Evolutionary conservation across 139 green algal species (phyloP), one percentile per base, ranked within the genome.

Genomic region (Edaphochlamys debaryana): DNA sequence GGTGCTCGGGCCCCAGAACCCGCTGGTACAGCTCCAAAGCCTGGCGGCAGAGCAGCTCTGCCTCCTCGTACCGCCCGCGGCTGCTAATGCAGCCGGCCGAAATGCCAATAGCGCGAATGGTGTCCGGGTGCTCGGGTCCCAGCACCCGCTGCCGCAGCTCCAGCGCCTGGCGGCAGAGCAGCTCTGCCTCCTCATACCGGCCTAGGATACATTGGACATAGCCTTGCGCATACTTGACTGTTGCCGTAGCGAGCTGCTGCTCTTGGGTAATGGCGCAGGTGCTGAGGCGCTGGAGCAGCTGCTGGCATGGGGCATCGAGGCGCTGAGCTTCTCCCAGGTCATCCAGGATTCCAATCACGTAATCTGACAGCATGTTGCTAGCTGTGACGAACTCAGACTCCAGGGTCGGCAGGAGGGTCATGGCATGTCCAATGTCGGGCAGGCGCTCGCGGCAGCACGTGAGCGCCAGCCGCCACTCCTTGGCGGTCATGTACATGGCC

Each of bases 1-100:
- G 79, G 56, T 85, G 79, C 68, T 85, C 79, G 4, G 25, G 29
- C 0, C 79, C 79, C 52, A 85, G 52, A 68, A 71, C 52, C 4
- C 25, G 50, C 22, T 19, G 63, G 1, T 67, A 25, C 25, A 34
- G 45, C 52, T 79, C 79, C 68, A 85, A 30, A 4, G 29, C 79
- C 27, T 71, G 36, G 4, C 38, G 79, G 79, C 67, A 85, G 54
- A 85, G 7, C 68, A 56, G 37, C 52, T 72, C 68, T 2, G 56
- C 52, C 45, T 85, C 48, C 7, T 32, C 32, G 13, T 69, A 22
- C 19, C 22, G n/a, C 4, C 67, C 50, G 15, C 48, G 67, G 32
- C 37, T 20, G 6, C 48, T 42, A 8, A 77, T 7, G 79, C 79
- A 69, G 79, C 1, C 62, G 2, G 77, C 77, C 20, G 75, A 41